Evolutionary conservation across 2,329 filamentous ascomycete genomes (phyloP).

Genomic region (Cordyceps militaris): DNA sequence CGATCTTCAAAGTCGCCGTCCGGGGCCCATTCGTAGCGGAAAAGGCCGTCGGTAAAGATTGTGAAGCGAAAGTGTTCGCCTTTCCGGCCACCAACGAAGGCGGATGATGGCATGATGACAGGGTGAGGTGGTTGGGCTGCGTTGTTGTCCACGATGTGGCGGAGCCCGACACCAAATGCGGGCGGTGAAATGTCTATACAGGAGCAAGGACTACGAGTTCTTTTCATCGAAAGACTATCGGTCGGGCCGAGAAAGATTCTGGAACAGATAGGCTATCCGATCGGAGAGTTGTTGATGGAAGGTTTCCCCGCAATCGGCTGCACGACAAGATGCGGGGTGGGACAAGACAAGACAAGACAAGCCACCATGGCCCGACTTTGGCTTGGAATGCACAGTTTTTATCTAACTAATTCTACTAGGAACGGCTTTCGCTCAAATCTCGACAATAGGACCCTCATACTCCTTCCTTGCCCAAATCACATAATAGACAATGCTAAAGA

Average conservation of each 20-base stretch:
- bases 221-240: not conserved
- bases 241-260: not conserved
- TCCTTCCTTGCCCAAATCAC: constrained; percentile 32
- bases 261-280: not conserved
- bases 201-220: not conserved
- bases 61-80: constrained; percentile 49
- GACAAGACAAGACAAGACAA: no score
- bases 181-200: not conserved
- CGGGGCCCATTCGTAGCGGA: constrained; percentile 56
- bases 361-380: no score
- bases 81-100: constrained; percentile 16
- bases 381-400: not conserved
- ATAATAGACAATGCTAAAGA: constrained; percentile 43
- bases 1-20: constrained; percentile 56
- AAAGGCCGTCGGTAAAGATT: constrained; percentile 46
- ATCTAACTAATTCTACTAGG: not conserved
- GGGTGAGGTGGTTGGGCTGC: no score
- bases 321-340: not conserved
- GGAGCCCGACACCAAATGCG: no score
- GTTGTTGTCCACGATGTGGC: no score
- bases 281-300: not conserved
- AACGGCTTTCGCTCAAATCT: constrained; percentile 8
- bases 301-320: not conserved
- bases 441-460: constrained; percentile 39
- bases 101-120: no score